These are phyloP conservation scores for Clitopilus hobsonii DNA, from an alignment of 768 basidiomycete genomes.

Conservation along the genomic window DNA sequence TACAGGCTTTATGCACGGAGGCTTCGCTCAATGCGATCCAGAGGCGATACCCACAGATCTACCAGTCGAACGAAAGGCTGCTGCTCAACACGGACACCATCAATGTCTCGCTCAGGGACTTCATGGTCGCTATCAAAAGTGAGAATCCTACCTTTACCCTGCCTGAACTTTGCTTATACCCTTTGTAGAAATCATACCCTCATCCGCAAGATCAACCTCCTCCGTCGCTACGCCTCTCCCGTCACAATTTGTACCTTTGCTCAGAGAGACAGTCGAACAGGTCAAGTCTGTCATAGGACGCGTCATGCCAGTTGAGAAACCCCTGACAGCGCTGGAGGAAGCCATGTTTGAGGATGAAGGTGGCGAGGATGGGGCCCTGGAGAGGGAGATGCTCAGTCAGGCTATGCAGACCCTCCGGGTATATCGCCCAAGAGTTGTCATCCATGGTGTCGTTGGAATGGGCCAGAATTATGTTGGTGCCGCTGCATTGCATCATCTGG, in stretches of 20 bases:
- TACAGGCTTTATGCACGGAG: conserved; percentile 90
- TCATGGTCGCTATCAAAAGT: conserved; percentile 98
- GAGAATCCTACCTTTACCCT: conserved; percentile 21
- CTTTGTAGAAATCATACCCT: conserved; percentile 80
- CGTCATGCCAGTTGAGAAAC: conserved; percentile 78
- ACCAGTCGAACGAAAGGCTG: conserved; percentile 84
- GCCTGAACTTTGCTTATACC: conserved; percentile 1
- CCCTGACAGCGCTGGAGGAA: conserved; percentile 84
- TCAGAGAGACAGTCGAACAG: conserved; percentile 61
- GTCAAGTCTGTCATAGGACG: conserved; percentile 70
- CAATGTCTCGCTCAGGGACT: conserved; percentile 80
- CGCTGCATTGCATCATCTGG: conserved; percentile 88
- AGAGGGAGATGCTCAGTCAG: conserved; percentile 85
- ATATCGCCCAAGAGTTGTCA: conserved; percentile 81
- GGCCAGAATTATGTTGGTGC: conserved; percentile 89
- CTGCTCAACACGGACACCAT: conserved; percentile 85
- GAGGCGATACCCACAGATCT: conserved; percentile 94
- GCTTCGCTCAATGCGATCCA: conserved; percentile 96
- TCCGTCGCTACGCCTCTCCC: conserved; percentile 86
- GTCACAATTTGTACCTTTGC: conserved; percentile 73
- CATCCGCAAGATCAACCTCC: conserved; percentile 87
- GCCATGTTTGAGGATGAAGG: conserved; percentile 85
- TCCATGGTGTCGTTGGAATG: conserved; percentile 83
- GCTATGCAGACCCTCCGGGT: conserved; percentile 91
- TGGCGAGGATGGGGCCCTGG: conserved; percentile 77